phyloP scores from a whole-genome alignment of 108 stramenopile species.

The Cyclotella atomus region DNA sequence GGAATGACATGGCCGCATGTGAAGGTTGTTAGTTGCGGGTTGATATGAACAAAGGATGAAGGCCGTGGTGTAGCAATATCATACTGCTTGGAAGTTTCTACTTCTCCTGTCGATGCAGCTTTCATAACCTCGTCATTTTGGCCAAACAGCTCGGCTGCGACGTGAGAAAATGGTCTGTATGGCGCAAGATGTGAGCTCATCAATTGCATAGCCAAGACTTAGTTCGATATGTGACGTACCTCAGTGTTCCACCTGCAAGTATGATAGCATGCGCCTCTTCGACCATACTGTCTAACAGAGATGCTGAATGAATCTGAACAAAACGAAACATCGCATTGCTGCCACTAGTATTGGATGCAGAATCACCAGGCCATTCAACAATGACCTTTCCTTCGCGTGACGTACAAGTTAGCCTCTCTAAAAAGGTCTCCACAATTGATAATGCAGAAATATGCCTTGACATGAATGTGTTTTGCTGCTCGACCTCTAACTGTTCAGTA shows the following conservation, averaged over 20 bases:
- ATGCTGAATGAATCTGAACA: slow-evolving; percentile 89
- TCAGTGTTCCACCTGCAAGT: slow-evolving; percentile 96
- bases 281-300: slow-evolving; percentile 77
- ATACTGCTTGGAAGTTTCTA: slow-evolving; percentile 19
- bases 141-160: slow-evolving; percentile 90
- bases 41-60: slow-evolving; percentile 29
- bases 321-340: slow-evolving; percentile 60
- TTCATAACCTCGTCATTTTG: slow-evolving; percentile 40
- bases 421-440: slow-evolving; percentile 79
- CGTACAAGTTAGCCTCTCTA: slow-evolving; percentile 66
- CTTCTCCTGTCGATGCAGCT: slow-evolving; percentile 55
- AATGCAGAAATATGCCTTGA: slow-evolving; percentile 85
- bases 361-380: slow-evolving; percentile 55
- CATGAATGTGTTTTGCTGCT: slow-evolving; percentile 30
- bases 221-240: not conserved
- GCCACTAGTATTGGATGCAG: slow-evolving; percentile 2
- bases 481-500: not conserved
- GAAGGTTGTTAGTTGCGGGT: slow-evolving; percentile 73
- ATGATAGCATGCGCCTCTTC: slow-evolving; percentile 88
- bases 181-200: not conserved
- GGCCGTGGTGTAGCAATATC: slow-evolving; percentile 10
- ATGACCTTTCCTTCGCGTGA: slow-evolving; percentile 75
- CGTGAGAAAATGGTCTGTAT: slow-evolving; percentile 80
- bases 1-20: slow-evolving; percentile 96
- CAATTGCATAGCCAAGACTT: not conserved